phyloP scores from a whole-genome alignment of 2,329 filamentous ascomycete genomes.

The Didymella segeticola region DNA sequence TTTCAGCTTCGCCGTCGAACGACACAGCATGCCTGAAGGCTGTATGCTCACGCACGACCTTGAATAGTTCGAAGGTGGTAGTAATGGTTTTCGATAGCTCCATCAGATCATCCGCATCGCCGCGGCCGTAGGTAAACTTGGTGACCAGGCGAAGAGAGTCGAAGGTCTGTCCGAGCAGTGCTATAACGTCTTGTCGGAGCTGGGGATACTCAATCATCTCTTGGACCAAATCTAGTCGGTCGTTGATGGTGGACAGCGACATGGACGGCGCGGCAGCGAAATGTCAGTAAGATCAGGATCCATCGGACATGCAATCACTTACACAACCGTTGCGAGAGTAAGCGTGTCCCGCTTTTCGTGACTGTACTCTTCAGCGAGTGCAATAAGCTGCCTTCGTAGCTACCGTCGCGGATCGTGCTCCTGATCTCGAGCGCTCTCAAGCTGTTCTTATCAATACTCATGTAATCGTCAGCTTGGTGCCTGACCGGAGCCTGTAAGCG shows the following conservation, averaged over 20 bases:
- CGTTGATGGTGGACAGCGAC: conserved; percentile 78
- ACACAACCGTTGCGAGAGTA: conserved; percentile 86
- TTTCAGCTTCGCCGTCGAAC: conserved; percentile 7
- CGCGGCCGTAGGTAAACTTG: conserved; percentile 89
- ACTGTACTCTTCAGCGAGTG: conserved; percentile 89
- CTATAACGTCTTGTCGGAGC: conserved; percentile 72
- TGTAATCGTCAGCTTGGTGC: conserved; percentile 75
- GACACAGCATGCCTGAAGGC: conserved; percentile 25
- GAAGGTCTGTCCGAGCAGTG: conserved; percentile 75
- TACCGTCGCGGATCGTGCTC: conserved; percentile 80
- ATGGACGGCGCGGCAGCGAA: conserved; percentile 77
- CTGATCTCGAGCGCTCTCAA: conserved; percentile 88
- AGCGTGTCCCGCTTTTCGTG: conserved; percentile 86
- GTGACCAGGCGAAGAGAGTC: conserved; percentile 91
- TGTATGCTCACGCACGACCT: conserved; percentile 35
- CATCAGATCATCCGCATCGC: conserved; percentile 90
- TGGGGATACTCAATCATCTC: conserved; percentile 71
- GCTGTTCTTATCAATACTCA: conserved; percentile 92
- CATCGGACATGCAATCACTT: conserved; percentile 29
- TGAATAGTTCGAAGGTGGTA: conserved; percentile 71
- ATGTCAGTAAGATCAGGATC: not conserved
- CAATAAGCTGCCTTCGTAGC: conserved; percentile 81
- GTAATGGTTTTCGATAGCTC: conserved; percentile 81
- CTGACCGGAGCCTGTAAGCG: conserved; percentile 84
- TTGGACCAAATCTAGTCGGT: conserved; percentile 81